A percentile compares a stretch with the other conserved stretches of the same genome.
Evolutionary conservation across 306 rosid species (phyloP).

Genomic region (Macrotyloma uniflorum): DNA sequence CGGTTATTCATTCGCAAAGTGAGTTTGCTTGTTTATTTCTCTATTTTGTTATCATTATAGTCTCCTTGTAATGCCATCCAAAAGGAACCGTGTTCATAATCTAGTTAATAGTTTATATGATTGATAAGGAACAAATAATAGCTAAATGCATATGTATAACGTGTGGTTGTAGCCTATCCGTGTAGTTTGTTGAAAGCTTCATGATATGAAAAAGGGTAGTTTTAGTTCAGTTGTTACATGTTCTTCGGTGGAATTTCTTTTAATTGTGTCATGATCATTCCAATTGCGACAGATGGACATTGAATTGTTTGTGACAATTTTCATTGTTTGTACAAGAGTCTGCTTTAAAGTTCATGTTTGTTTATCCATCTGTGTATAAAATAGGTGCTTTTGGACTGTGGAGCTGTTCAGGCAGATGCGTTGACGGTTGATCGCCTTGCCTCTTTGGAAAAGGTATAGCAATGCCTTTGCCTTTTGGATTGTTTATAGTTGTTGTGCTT

Average conservation of each 20-base stretch:
- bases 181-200: neutral
- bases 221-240: neutral
- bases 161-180: neutral
- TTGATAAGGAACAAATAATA: neutral
- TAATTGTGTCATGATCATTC: neutral
- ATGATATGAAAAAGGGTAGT: conserved; percentile 8
- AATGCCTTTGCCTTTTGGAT: neutral
- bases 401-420: conserved; percentile 98
- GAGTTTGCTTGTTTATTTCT: neutral
- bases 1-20: conserved; percentile 88
- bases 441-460: conserved; percentile 82
- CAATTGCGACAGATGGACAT: neutral
- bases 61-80: neutral
- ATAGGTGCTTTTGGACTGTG: conserved; percentile 91
- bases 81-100: neutral
- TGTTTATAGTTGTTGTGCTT: conserved; percentile 8
- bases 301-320: conserved; percentile 4
- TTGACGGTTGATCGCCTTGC: conserved; percentile 97
- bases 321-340: neutral
- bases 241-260: conserved; percentile 10
- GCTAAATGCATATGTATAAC: neutral
- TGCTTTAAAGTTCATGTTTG: neutral
- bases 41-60: neutral
- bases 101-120: neutral
- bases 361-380: conserved; percentile 28